These are phyloP conservation scores for Sporisorium scitamineum DNA, from an alignment of 1,284 basidiomycete genomes.

Conservation along the genomic window DNA sequence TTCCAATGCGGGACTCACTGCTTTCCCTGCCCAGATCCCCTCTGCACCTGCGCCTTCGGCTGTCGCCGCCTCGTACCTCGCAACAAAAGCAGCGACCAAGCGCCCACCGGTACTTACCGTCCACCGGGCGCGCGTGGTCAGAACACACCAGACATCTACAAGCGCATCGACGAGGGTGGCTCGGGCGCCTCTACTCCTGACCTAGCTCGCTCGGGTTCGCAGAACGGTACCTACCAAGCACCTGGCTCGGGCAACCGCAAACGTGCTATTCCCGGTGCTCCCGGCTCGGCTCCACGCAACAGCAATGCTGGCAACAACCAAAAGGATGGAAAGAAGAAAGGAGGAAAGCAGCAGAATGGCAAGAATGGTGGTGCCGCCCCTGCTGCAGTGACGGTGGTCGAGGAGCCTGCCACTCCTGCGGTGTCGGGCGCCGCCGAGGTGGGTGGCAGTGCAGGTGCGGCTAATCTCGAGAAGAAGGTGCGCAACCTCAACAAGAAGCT, in stretches of 20 bases:
- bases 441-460: conserved; percentile 47
- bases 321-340: conserved; percentile 46
- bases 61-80: conserved; percentile 72
- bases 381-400: conserved; percentile 6
- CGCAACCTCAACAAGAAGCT: conserved; percentile 95
- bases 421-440: conserved; percentile 54
- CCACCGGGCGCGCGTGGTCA: conserved; percentile 80
- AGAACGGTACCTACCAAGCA: conserved; percentile 53
- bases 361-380: conserved; percentile 37
- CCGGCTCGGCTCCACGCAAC: conserved; percentile 34
- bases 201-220: conserved; percentile 22
- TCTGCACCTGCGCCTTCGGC: conserved; percentile 78
- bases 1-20: conserved; percentile 75
- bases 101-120: conserved; percentile 69
- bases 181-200: conserved; percentile 46
- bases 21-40: conserved; percentile 82
- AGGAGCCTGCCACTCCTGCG: conserved; percentile 17
- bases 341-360: conserved; percentile 39
- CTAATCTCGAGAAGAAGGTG: conserved; percentile 70
- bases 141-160: conserved; percentile 85
- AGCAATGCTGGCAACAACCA: conserved; percentile 13
- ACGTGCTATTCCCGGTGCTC: conserved; percentile 56
- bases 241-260: conserved; percentile 48
- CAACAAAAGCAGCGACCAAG: conserved; percentile 59
- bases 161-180: conserved; percentile 83